Evolutionary conservation across 345 rosid genomes (phyloP), one percentile per base, ranked within the genome.

Genomic region (Aquilaria sinensis): DNA sequence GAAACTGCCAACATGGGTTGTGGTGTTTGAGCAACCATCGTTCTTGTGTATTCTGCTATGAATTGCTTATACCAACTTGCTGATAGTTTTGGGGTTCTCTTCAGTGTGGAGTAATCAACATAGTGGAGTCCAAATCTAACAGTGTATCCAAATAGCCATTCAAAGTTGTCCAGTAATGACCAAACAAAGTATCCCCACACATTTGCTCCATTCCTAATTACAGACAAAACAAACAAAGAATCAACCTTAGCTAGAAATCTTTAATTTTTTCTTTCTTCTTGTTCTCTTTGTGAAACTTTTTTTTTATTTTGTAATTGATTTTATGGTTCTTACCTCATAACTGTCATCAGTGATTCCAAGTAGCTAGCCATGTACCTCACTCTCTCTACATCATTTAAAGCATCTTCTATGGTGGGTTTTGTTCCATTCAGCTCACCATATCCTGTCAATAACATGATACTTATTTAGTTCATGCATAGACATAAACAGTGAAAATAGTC

Each of bases 161-260:
- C 92, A 30, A 90, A 87, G 61, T 81, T 79, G 77, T 90, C 97
- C 0, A 85, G 83, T 68, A 90, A 75, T 59, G 96, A 84, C 96
- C 96, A 85, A 8, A 70, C 72, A 54, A 85, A 82, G 71, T 87
- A 90, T 2, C 97, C 93, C 73, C 86, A 69, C 2, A 88, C 78
- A 69, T 91, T 85, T 70, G 86, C 93, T 57, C 93, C 96, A 55
- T 84, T 74, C 51, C 66, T 63, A n/a, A 47, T 52, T 31, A 2
- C 9, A 16, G 56, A 16, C 12, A 13, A 52, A n/a, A 6, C 30
- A 51, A 51, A 2, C 11, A 23, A 7, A 31, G 32, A 15, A 2
- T 53, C 2, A 53, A 23, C 31, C 56, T 13, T 13, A 53, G 10
- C 7, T 13, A n/a, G 30, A 31, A 34, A 5, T 8, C n/a, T 2